Evolutionary conservation across 441 rosid genomes (phyloP), one percentile per base, ranked within the genome.

Genomic region (Theobroma grandiflorum): DNA sequence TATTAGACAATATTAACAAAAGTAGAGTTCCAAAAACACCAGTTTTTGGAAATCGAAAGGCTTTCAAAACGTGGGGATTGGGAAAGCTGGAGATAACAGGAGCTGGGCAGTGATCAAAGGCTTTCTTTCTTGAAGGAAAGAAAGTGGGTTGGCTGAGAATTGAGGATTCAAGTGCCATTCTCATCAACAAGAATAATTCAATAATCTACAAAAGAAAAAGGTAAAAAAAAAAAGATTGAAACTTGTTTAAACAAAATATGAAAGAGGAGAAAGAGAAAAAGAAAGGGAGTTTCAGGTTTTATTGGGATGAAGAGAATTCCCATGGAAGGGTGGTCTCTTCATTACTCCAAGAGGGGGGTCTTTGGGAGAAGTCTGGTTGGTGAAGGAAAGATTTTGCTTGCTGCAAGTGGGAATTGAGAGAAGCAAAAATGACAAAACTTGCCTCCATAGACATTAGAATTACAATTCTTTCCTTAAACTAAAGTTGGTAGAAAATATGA

Each of bases 151-250:
- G 90, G 55, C 89, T 86, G 80, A 86, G 57, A 82, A 90, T 74
- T 37, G 90, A 89, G 16, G 88, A 83, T 18, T 93, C 90, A 74
- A 88, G 86, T 26, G 90, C 85, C 87, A 90, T 83, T 62, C 84
- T 88, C 90, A 90, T 87, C 72, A 74, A 68, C 47, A 70, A 50
- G 42, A 70, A 70, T 49, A 26, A 71, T 6, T 33, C 74, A 71
- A 71, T 49, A 40, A 40, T 8, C 3, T 22, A 66, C 69, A 33
- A 14, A 67, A 64, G n/a, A n/a, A n/a, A 37, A 15, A 37, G 15
- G 3, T n/a, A 6, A 40, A 35, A 40, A 4, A 20, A 42, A 67
- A 43, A 22, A 22, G 33, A 22, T 22, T 16, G 57, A 69, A 22
- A 45, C 31, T 69, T 45, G 49, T 45, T 45, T 8, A 45, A 45